These are phyloP conservation scores for Termitomyces eurrhizus DNA, from an alignment of 768 basidiomycete species.

Conservation along the genomic window DNA sequence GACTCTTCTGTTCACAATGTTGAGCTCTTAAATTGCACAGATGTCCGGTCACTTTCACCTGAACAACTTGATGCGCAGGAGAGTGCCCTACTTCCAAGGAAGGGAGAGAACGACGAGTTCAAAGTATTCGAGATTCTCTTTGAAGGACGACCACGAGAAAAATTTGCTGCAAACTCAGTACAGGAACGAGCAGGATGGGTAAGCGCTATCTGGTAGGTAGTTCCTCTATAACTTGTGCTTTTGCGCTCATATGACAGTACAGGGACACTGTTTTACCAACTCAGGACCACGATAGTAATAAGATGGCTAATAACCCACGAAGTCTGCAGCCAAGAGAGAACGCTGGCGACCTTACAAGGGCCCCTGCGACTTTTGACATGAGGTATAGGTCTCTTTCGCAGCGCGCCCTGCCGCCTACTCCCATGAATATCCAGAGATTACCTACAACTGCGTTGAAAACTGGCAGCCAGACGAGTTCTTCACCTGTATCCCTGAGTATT, in stretches of 20 bases:
- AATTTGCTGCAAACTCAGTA: constrained; percentile 58
- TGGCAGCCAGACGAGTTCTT: constrained; percentile 6
- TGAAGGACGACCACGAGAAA: constrained; percentile 46
- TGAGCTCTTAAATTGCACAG: constrained; percentile 47
- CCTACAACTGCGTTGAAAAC: neutral
- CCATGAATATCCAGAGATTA: constrained; percentile 11
- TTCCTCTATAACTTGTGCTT: neutral
- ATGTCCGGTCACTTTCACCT: constrained; percentile 56
- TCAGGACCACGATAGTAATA: constrained; percentile 14
- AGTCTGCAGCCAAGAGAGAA: neutral
- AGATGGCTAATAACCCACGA: neutral
- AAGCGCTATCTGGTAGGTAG: constrained; percentile 63
- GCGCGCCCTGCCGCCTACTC: constrained; percentile 30
- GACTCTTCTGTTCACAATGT: constrained; percentile 38
- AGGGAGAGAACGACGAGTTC: constrained; percentile 34
- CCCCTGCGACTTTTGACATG: neutral
- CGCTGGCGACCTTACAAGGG: neutral
- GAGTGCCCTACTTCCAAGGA: constrained; percentile 33
- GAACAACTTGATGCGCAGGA: constrained; percentile 43
- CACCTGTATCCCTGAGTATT: constrained; percentile 22
- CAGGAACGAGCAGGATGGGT: constrained; percentile 71
- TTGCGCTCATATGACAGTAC: neutral
- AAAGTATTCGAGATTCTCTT: constrained; percentile 67
- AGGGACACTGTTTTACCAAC: constrained; percentile 59
- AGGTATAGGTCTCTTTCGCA: constrained; percentile 21